A percentile compares a stretch with the other conserved stretches of the same genome.
phyloP scores from a whole-genome alignment of 768 basidiomycete genomes.

The Pulveroboletus sp. region DNA sequence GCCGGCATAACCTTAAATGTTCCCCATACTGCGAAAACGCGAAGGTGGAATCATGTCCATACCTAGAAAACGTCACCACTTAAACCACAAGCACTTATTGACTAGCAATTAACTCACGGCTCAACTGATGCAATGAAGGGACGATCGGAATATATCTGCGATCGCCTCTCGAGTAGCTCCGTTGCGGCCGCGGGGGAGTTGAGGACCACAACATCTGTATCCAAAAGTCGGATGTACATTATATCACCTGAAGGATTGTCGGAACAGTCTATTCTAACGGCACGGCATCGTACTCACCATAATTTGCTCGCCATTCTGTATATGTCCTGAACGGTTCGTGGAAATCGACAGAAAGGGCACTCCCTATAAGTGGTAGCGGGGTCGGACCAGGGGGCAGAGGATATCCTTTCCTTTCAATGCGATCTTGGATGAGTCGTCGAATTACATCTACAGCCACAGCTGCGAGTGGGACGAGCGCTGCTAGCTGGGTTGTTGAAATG shows the following conservation, averaged over 20 bases:
- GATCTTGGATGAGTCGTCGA: constrained; percentile 2
- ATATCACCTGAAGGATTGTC: constrained; percentile 36
- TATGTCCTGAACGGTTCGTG: constrained; percentile 18
- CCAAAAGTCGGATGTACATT: constrained; percentile 48
- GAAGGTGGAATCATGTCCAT: constrained; percentile 14
- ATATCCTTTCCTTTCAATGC: constrained; percentile 10
- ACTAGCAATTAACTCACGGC: constrained; percentile 11
- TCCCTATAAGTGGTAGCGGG: constrained; percentile 19
- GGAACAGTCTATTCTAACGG: not conserved
- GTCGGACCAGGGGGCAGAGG: constrained; percentile 21
- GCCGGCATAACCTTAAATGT: constrained; percentile 5
- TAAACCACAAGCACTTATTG: not conserved
- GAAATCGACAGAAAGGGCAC: constrained; percentile 9
- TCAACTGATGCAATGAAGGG: constrained; percentile 29
- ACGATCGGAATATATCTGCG: constrained; percentile 49
- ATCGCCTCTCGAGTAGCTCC: constrained; percentile 48
- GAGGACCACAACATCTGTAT: constrained; percentile 42
- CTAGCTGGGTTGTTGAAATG: constrained; percentile 5
- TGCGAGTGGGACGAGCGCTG: constrained; percentile 1
- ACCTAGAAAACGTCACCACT: constrained; percentile 3
- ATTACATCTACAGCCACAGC: not conserved
- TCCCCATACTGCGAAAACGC: constrained; percentile 12
- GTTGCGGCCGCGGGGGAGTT: constrained; percentile 40
- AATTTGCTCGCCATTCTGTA: constrained; percentile 11
- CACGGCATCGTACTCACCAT: constrained; percentile 15